Base-by-base conservation (phyloP, 1,284 basidiomycete genomes). In the Wallemia mellicola region DNA sequence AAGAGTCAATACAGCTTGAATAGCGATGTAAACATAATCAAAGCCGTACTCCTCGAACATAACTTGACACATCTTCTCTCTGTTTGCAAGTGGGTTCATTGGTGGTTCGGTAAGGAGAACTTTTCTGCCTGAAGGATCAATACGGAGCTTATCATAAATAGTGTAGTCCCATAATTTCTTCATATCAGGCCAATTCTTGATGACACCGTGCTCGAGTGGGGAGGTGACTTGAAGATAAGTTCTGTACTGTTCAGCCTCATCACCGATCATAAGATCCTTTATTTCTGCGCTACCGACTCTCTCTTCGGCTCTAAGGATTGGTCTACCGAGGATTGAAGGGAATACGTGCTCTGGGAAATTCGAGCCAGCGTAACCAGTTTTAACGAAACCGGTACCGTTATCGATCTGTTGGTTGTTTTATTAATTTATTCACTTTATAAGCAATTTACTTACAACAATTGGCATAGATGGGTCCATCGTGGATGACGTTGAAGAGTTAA, bases 41-140 rank as follows among this genome's bases (percentile, higher is more conserved):
- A 98, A 95, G 2, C 87, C 87, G 70, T 96, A 99, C 66, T 94
- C 85, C 73, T 99, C 94, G 69, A 98, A 96, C 92, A 99, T 98
- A 68, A 96, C 87, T 71, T 98, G 82, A 62, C 81, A 83, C 91
- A 98, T 96, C 68, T 79, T 76, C 71, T 91, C 82, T 66, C 94
- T 74, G 71, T 98, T 98, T 64, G 73, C 80, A 68, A 83, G 87
- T 2, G 94, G 94, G 72, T 98, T 98, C 92, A 98, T 96, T 54
- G 92, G 94, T n/a, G 94, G 94, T 71, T 99, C 94, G 0, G 94
- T 98, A 65, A 99, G 76, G 61, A 99, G 72, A 57, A 99, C 78
- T 73, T 96, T 98, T 64, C 80, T 77, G 1, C 88, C 94, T 57
- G 75, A 75, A 25, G 91, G 82, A 68, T 95, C 83, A 64, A 96